phyloP scores from a whole-genome alignment of 2,329 filamentous ascomycete genomes.

The Penicillium brevicompactum region DNA sequence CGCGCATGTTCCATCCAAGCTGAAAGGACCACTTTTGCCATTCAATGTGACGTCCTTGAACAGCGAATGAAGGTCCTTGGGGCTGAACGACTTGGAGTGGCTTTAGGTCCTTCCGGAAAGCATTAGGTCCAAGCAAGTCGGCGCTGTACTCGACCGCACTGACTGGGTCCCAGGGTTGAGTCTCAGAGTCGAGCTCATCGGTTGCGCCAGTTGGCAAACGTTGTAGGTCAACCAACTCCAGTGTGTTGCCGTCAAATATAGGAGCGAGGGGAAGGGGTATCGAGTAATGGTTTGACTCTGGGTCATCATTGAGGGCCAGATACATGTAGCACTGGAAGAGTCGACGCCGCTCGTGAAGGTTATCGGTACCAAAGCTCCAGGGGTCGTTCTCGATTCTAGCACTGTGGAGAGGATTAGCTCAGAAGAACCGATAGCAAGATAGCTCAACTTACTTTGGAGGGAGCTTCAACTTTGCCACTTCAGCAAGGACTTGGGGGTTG shows the following conservation, averaged over 20 bases:
- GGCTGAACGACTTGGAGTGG: background rate
- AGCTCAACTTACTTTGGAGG: background rate
- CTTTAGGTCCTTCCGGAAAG: background rate
- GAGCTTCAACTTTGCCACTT: background rate
- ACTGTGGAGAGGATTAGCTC: background rate
- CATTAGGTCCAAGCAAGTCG: background rate
- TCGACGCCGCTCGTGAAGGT: background rate
- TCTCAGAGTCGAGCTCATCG: background rate
- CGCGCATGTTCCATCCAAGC: conserved; percentile 68
- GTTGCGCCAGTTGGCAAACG: conserved; percentile 1
- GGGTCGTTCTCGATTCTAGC: background rate
- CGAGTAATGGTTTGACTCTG: conserved; percentile 58
- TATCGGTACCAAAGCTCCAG: background rate
- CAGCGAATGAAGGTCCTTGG: conserved; percentile 48
- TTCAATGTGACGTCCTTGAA: conserved; percentile 53
- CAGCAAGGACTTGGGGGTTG: background rate
- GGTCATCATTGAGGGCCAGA: conserved; percentile 3
- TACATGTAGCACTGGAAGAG: background rate
- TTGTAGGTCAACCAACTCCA: conserved; percentile 41
- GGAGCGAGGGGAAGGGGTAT: conserved; percentile 59
- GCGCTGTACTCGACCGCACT: background rate
- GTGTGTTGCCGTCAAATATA: conserved; percentile 54
- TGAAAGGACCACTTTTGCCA: conserved; percentile 71
- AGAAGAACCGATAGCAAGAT: background rate
- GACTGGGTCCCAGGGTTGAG: background rate